Conservation (phyloP, 192 early-diverging fungal genomes). For the Gonapodya prolifera region DNA sequence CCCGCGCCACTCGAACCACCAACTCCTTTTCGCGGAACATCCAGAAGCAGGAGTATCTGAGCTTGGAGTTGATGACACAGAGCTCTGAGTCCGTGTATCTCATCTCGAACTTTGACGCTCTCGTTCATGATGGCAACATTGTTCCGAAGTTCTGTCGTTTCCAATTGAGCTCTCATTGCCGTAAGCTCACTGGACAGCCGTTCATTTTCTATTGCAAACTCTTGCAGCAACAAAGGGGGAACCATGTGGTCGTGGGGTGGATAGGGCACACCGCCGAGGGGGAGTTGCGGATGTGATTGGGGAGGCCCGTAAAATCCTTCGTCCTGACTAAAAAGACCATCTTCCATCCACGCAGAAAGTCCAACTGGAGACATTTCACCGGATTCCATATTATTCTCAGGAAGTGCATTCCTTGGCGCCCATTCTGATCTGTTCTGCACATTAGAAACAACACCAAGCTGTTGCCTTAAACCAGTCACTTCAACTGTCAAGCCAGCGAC, state of each 20-base stretch:
- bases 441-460: constrained; percentile 9
- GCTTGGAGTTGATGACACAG: constrained; percentile 51
- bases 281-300: constrained; percentile 16
- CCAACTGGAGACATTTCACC: neutral
- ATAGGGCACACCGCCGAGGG: neutral
- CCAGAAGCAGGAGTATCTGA: constrained; percentile 53
- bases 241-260: neutral
- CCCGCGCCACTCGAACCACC: neutral
- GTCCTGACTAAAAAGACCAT: neutral
- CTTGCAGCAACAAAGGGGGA: neutral
- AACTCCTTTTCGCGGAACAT: constrained; percentile 7
- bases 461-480: neutral
- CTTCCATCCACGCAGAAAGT: neutral
- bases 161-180: constrained; percentile 35
- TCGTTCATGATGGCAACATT: constrained; percentile 57
- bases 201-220: constrained; percentile 35
- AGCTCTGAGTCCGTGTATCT: constrained; percentile 48
- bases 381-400: constrained; percentile 4
- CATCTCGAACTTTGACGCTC: constrained; percentile 49
- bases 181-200: constrained; percentile 39
- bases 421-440: neutral
- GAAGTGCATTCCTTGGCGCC: neutral
- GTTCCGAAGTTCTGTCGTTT: constrained; percentile 49
- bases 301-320: neutral
- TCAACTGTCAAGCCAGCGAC: constrained; percentile 1